These are phyloP conservation scores for Acidiella bohemica DNA, from an alignment of 495 filamentous ascomycete genomes.

Conservation along the genomic window DNA sequence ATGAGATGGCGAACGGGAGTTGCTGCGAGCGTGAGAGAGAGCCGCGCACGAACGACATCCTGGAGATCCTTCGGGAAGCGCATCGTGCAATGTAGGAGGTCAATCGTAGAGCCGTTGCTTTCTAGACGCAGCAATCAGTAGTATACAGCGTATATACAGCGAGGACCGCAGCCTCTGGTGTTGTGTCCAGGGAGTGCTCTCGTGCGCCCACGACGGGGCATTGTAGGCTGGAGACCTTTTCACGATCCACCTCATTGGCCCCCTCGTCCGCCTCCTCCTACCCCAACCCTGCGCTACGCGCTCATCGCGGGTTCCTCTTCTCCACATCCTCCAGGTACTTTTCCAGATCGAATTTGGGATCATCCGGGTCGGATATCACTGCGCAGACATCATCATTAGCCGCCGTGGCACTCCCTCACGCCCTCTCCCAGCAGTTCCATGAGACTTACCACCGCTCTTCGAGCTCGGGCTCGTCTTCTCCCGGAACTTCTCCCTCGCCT, in stretches of 20 bases:
- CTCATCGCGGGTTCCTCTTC: slow-evolving; percentile 12
- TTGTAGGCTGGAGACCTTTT: not conserved
- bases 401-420: slow-evolving; percentile 20
- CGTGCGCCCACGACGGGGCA: too few species aligned
- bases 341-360: slow-evolving; percentile 84
- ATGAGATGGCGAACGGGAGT: too few species aligned
- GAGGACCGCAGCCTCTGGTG: too few species aligned
- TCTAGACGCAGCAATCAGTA: too few species aligned
- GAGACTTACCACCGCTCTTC: slow-evolving; percentile 39
- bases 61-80: too few species aligned
- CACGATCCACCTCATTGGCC: not conserved
- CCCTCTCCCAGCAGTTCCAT: not conserved
- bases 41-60: too few species aligned
- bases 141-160: too few species aligned
- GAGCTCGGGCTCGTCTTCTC: slow-evolving; percentile 52
- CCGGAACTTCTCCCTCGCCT: slow-evolving; percentile 81
- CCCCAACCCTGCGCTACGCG: not conserved
- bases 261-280: not conserved
- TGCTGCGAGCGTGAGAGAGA: too few species aligned
- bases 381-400: slow-evolving; percentile 16
- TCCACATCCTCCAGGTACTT: slow-evolving; percentile 55
- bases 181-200: too few species aligned
- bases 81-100: too few species aligned
- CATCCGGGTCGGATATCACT: slow-evolving; percentile 75
- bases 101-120: too few species aligned